Percentiles rank a stretch among this genome's conserved stretches.
Evolutionary conservation across 2,329 filamentous ascomycete species (phyloP).

Genomic region (Penicillium hordei): DNA sequence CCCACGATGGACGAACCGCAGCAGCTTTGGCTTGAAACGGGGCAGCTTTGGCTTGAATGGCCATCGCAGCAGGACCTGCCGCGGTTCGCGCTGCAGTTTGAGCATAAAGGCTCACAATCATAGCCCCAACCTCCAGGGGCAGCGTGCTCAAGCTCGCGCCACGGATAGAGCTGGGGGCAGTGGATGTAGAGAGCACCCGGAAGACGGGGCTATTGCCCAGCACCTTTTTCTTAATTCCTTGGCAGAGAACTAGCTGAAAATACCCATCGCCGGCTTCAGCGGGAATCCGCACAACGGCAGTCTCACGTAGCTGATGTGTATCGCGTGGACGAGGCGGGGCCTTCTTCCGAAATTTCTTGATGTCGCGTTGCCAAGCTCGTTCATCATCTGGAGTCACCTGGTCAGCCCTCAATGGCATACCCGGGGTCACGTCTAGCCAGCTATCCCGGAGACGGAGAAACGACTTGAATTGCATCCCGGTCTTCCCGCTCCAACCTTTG

Average conservation of each 20-base stretch:
- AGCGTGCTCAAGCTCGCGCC: constrained; percentile 65
- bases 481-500: constrained; percentile 66
- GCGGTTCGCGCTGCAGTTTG: constrained; percentile 32
- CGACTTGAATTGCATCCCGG: constrained; percentile 66
- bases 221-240: constrained; percentile 55
- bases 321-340: constrained; percentile 47
- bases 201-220: constrained; percentile 68
- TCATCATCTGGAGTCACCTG: constrained; percentile 60
- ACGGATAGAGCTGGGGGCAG: constrained; percentile 60
- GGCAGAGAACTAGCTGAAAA: constrained; percentile 65
- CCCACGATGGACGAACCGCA: constrained; percentile 30
- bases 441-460: constrained; percentile 58
- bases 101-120: constrained; percentile 47
- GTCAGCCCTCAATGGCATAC: constrained; percentile 45
- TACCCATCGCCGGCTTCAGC: constrained; percentile 65
- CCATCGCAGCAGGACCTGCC: constrained; percentile 25
- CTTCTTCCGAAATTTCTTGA: constrained; percentile 62
- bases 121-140: constrained; percentile 62
- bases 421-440: constrained; percentile 70
- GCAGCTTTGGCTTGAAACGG: constrained; percentile 27
- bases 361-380: constrained; percentile 66
- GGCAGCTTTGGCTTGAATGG: constrained; percentile 28
- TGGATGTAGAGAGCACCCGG: constrained; percentile 65
- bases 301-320: constrained; percentile 60
- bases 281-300: constrained; percentile 64